Evolutionary conservation across 1,284 basidiomycete species (phyloP).

Genomic region (Fomitopsis palustris): DNA sequence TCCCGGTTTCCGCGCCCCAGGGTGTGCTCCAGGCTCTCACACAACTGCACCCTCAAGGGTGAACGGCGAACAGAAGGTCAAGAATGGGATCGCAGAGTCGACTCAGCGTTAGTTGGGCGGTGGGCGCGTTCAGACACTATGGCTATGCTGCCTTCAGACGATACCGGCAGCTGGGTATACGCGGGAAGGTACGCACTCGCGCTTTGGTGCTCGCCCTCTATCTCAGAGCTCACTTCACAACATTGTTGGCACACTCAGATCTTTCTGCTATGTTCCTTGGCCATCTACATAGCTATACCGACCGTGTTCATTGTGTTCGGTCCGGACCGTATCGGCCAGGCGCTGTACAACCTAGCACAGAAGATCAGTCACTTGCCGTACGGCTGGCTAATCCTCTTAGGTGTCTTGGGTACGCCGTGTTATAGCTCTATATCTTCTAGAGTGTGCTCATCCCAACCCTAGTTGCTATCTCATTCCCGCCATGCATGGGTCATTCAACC

Average conservation of each 20-base stretch:
- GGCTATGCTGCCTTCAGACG: constrained; percentile 29
- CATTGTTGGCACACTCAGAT: constrained; percentile 20
- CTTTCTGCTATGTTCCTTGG: constrained; percentile 40
- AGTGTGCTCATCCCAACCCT: constrained; percentile 1
- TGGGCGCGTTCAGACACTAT: constrained; percentile 28
- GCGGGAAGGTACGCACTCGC: constrained; percentile 44
- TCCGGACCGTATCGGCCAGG: constrained; percentile 64
- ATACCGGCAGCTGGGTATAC: constrained; percentile 43
- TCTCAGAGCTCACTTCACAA: not conserved
- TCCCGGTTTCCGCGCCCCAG: not conserved
- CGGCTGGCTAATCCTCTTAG: constrained; percentile 60
- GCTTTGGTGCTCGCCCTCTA: constrained; percentile 3
- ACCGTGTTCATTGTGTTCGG: constrained; percentile 50
- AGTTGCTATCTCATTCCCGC: constrained; percentile 77
- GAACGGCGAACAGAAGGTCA: not conserved
- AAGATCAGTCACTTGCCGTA: constrained; percentile 53
- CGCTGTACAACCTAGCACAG: constrained; percentile 66
- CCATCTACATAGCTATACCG: constrained; percentile 42
- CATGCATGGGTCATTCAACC: constrained; percentile 73
- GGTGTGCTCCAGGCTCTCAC: not conserved
- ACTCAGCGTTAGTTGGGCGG: constrained; percentile 3
- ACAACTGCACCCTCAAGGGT: not conserved
- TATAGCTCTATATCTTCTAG: constrained; percentile 28
- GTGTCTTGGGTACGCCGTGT: constrained; percentile 36
- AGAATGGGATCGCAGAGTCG: not conserved